Percentiles rank a stretch among this genome's conserved stretches.
These are phyloP conservation scores for Aegilops speltoides DNA, from an alignment of 176 grass and related monocot genomes.

Conservation along the genomic window DNA sequence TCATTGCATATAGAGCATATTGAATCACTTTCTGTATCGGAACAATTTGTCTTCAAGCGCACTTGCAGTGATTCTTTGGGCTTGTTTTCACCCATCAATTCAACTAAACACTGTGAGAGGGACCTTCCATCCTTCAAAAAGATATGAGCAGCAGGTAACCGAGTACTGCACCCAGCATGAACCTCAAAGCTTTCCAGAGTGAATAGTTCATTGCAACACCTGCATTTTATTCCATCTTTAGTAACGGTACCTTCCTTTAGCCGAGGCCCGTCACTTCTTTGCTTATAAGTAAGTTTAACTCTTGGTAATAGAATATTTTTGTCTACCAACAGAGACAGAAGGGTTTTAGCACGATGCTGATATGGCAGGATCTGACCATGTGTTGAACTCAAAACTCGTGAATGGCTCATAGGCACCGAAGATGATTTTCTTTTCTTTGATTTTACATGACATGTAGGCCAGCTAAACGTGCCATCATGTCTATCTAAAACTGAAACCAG, in stretches of 20 bases:
- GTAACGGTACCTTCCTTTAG: slow-evolving; percentile 55
- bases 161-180: slow-evolving; percentile 52
- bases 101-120: slow-evolving; percentile 58
- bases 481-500: not conserved
- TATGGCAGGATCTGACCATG: not conserved
- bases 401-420: slow-evolving; percentile 5
- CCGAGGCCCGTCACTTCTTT: slow-evolving; percentile 19
- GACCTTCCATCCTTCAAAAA: slow-evolving; percentile 79
- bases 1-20: slow-evolving; percentile 72
- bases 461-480: slow-evolving; percentile 6
- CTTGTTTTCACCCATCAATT: slow-evolving; percentile 51
- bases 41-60: slow-evolving; percentile 50
- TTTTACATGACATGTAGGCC: slow-evolving; percentile 29
- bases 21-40: slow-evolving; percentile 53
- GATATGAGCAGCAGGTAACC: slow-evolving; percentile 45
- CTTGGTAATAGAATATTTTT: slow-evolving; percentile 61
- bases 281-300: slow-evolving; percentile 50
- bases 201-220: slow-evolving; percentile 60
- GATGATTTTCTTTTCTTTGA: slow-evolving; percentile 48
- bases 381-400: slow-evolving; percentile 31
- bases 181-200: slow-evolving; percentile 55
- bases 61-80: slow-evolving; percentile 23
- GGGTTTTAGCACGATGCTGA: slow-evolving; percentile 43
- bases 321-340: slow-evolving; percentile 58
- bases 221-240: slow-evolving; percentile 67